Evolutionary conservation across 768 basidiomycete genomes (phyloP).

Genomic region (Xerocomellus amylosporus): DNA sequence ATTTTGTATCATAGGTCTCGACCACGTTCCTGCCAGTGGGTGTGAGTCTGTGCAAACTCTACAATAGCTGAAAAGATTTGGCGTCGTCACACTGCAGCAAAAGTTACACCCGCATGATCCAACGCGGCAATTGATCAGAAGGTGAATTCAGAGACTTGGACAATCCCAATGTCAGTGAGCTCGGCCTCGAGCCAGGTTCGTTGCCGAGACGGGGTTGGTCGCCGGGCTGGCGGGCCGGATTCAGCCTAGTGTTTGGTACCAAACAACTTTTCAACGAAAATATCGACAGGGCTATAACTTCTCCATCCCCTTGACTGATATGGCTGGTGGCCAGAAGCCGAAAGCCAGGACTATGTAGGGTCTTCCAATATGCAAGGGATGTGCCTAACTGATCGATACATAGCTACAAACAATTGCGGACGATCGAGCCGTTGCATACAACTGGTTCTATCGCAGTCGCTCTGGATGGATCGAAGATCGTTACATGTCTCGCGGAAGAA

Average conservation of each 20-base stretch:
- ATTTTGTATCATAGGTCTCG: not conserved
- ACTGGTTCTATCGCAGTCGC: slow-evolving; percentile 82
- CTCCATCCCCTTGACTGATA: not conserved
- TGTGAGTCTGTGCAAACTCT: too few relatives aligned
- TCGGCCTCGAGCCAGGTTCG: too few relatives aligned
- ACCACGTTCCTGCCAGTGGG: too few relatives aligned
- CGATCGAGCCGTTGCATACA: slow-evolving; percentile 82
- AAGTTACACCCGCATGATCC: too few relatives aligned
- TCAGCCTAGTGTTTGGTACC: slow-evolving; percentile 3
- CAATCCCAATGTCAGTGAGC: too few relatives aligned
- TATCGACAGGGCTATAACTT: not conserved
- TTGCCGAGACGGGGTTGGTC: too few relatives aligned
- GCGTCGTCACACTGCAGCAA: too few relatives aligned
- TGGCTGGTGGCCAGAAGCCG: slow-evolving; percentile 28
- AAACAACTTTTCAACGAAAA: slow-evolving; percentile 12
- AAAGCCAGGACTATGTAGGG: slow-evolving; percentile 48
- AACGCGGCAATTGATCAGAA: too few relatives aligned
- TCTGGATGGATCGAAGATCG: slow-evolving; percentile 70
- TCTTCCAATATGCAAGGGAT: not conserved
- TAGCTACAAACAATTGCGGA: slow-evolving; percentile 74
- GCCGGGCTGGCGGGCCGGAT: not conserved
- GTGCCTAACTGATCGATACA: slow-evolving; percentile 9
- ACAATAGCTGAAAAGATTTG: too few relatives aligned
- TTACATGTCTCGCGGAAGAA: slow-evolving; percentile 87
- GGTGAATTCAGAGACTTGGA: too few relatives aligned